Evolutionary conservation across 1,284 basidiomycete genomes (phyloP).

Genomic region (Naganishia sp.): DNA sequence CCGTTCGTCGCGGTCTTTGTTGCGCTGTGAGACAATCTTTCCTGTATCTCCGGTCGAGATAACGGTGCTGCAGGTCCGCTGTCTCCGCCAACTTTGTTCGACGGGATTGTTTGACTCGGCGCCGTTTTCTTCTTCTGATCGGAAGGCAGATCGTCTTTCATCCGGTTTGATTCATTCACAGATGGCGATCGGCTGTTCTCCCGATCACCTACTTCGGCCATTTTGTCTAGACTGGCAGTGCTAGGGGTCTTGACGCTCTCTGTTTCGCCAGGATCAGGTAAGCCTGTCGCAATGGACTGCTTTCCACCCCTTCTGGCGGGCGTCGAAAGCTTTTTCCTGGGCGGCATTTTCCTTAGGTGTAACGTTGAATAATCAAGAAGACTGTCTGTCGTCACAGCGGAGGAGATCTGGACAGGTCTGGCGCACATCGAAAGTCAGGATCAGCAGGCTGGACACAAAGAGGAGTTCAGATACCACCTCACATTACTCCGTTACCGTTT

Average conservation of each 20-base stretch:
- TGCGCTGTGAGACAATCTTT: background rate
- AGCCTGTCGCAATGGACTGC: background rate
- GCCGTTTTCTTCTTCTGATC: background rate
- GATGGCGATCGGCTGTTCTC: background rate
- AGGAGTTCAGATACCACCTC: background rate
- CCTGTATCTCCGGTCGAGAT: conserved; percentile 1
- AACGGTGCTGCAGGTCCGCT: background rate
- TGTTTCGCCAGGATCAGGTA: background rate
- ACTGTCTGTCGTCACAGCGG: background rate
- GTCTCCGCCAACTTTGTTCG: too few species aligned
- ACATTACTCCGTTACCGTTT: too few species aligned
- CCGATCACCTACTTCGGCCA: background rate
- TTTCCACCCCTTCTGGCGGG: conserved; percentile 1
- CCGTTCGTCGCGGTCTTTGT: background rate
- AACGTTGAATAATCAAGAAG: background rate
- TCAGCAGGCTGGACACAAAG: too few species aligned
- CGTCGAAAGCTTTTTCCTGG: conserved; percentile 7
- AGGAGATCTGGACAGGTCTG: background rate
- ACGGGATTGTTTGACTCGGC: background rate
- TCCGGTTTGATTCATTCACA: background rate
- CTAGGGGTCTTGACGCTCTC: background rate
- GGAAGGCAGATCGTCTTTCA: background rate
- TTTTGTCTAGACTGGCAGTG: conserved; percentile 7
- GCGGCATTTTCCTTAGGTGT: background rate
- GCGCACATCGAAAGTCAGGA: too few species aligned